These are phyloP conservation scores for Mytilinidion resinicola DNA, from an alignment of 495 filamentous ascomycete genomes.

Conservation along the genomic window DNA sequence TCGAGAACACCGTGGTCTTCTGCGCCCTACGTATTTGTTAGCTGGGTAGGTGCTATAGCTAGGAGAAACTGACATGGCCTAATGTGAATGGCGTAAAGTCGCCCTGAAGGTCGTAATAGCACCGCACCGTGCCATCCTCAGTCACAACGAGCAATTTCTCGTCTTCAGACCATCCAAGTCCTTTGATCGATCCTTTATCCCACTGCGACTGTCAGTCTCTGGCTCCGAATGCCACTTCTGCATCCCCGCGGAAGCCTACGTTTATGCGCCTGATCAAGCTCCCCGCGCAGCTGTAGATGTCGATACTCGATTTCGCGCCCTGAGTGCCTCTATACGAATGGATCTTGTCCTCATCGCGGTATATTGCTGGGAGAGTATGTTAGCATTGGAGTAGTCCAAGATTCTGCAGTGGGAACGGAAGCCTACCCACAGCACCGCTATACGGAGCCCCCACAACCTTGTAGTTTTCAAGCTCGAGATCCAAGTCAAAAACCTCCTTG, in stretches of 20 bases:
- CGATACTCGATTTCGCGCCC: conserved; percentile 73
- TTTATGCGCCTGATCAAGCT: conserved; percentile 69
- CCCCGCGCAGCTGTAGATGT: conserved; percentile 89
- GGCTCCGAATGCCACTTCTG: not conserved
- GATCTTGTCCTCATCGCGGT: conserved; percentile 83
- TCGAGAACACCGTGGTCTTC: conserved; percentile 80
- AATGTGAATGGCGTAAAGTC: conserved; percentile 96
- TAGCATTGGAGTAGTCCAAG: not conserved
- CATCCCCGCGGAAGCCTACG: conserved; percentile 36
- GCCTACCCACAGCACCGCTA: conserved; percentile 81
- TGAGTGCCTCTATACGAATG: conserved; percentile 65
- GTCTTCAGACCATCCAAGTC: conserved; percentile 94
- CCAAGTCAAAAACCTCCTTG: conserved; percentile 82
- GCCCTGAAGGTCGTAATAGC: conserved; percentile 84
- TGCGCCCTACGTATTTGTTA: conserved; percentile 49
- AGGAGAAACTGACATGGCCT: conserved; percentile 56
- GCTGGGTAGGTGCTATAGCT: not conserved
- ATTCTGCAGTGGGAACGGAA: not conserved
- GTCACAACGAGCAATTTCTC: conserved; percentile 87
- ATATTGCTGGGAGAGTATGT: conserved; percentile 55
- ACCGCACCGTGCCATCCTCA: conserved; percentile 82
- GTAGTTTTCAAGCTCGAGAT: conserved; percentile 93
- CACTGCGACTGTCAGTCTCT: conserved; percentile 48
- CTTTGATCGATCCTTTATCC: conserved; percentile 85
- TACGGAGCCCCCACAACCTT: conserved; percentile 89